phyloP scores from a whole-genome alignment of 768 basidiomycete species.

The Hysterangium stoloniferum region DNA sequence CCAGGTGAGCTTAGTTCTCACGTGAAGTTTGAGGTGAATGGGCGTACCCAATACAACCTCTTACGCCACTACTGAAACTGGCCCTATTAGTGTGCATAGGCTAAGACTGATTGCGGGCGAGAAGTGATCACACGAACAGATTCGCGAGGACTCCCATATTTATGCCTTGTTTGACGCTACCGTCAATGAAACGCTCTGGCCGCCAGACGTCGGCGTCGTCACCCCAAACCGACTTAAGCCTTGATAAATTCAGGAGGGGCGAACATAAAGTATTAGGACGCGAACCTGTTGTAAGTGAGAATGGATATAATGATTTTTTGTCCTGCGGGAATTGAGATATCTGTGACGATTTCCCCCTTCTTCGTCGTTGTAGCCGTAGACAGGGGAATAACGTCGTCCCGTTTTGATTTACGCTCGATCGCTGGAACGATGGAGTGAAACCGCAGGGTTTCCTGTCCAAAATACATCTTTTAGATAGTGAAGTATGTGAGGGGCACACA shows the following conservation, averaged over 20 bases:
- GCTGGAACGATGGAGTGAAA: conserved; percentile 26
- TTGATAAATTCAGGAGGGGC: conserved; percentile 7
- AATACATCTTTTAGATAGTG: neutral
- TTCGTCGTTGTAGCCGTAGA: conserved; percentile 37
- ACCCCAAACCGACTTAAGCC: conserved; percentile 24
- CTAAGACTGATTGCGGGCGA: neutral
- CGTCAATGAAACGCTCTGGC: conserved; percentile 20
- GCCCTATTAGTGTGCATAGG: neutral
- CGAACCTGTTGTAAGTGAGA: conserved; percentile 46
- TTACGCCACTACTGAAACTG: conserved; percentile 3
- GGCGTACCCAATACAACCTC: conserved; percentile 10
- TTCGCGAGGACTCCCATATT: conserved; percentile 8
- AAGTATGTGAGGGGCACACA: conserved; percentile 6
- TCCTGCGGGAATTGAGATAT: conserved; percentile 40
- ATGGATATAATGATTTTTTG: conserved; percentile 46
- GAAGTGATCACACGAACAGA: neutral
- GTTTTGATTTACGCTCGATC: conserved; percentile 25
- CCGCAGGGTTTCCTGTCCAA: conserved; percentile 23
- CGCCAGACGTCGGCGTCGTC: conserved; percentile 24
- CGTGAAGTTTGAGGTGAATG: neutral
- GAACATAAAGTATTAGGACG: neutral
- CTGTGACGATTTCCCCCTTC: conserved; percentile 31
- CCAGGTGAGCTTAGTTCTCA: neutral
- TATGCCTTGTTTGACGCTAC: conserved; percentile 13
- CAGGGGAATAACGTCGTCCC: conserved; percentile 57